Evolutionary conservation across 1,139 yeast genomes (phyloP), one percentile per base, ranked within the genome.

Genomic region (Chernovozyma aurita): DNA sequence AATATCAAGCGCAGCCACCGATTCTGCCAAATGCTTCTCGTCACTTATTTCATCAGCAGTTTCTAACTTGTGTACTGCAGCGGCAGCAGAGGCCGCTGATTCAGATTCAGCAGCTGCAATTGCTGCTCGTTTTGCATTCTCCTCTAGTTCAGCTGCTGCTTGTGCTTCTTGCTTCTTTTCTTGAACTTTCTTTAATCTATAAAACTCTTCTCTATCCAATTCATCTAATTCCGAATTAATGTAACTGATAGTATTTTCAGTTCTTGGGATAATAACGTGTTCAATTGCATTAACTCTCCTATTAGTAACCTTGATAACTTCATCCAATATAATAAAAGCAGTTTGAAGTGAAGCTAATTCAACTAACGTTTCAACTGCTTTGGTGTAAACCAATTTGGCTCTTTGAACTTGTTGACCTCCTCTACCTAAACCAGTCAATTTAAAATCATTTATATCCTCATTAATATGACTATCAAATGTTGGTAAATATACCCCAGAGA

Each of bases 201-300:
- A 92, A 57, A 92, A 92, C 65, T 92, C 98, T 64, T 92, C 98
- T 74, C 98, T 84, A 60, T 92, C 98, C 61, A 92, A 75, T 65
- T 92, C 98, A 61, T 92, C 98, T 59, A 92, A 76, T 61, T 92
- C 98, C 22, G 96, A 86, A 61, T 88, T 88, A 68, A 92, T 92
- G 62, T 92, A 70, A 42, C 85, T 76, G 53, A 92, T 92, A 25
- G 98, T 92, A 62, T 92, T 92, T 62, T 92, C 97, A 2, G 97
- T 90, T 63, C 97, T 78, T 44, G 98, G 98, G 42, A 92, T 92
- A 53, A 92, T 90, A 35, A 92, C 97, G 59, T 92, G 97, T 67
- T 92, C 98, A 65, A 92, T 92, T 47, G 98, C 97, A 62, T 92
- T 92, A 52, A 92, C 98, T 74, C 98, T 85, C 67, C 98, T 79